Evolutionary conservation across 2,329 filamentous ascomycete species (phyloP), one percentile per base, ranked within the genome.

Genomic region (Paracorniculantispora psalliotae): DNA sequence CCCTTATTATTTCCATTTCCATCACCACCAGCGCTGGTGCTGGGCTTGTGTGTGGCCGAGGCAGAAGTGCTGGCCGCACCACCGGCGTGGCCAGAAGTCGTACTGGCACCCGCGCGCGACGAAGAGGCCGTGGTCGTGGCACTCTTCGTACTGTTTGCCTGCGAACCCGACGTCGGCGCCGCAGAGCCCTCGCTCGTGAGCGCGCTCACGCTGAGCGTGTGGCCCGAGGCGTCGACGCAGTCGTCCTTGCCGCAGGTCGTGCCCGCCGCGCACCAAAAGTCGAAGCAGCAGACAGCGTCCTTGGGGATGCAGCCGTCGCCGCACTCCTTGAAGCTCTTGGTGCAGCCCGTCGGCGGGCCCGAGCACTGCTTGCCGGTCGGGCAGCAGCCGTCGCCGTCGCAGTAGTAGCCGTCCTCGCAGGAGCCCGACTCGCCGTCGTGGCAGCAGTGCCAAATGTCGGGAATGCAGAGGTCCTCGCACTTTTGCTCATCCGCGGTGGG

Each of bases 301-400:
- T 62, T 56, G 0, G 72, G 71, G 47, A 73, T 69, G 59, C 72
- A 74, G n/a, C 59, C 67, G 41, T 54, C 43, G 28, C 64, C 64
- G 56, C 71, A 73, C 12, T 63, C 56, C 5, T 61, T 64, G 37
- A 68, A 64, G 43, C 65, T 69, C 0, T 62, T 17, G 8, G 50
- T 48, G n/a, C 69, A 72, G 17, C 65, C 67, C 1, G 62, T 58
- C 9, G 68, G 64, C 13, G 58, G n/a, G n/a, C 71, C 70, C 4
- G 64, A 61, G 63, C 72, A 74, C 21, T 66, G 59, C 53, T 69
- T 59, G 52, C 72, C 72, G n/a, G 62, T 54, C 13, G 62, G 60
- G 52, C 72, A 74, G 64, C 72, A 74, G n/a, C 71, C 71, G 5
- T 64, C 62, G 2, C 46, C 7, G 37, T 63, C 60, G 57, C 72